Percentiles rank a stretch among this genome's conserved stretches.
phyloP scores from a whole-genome alignment of 1,284 basidiomycete genomes.

The Leccinum pachyderme region DNA sequence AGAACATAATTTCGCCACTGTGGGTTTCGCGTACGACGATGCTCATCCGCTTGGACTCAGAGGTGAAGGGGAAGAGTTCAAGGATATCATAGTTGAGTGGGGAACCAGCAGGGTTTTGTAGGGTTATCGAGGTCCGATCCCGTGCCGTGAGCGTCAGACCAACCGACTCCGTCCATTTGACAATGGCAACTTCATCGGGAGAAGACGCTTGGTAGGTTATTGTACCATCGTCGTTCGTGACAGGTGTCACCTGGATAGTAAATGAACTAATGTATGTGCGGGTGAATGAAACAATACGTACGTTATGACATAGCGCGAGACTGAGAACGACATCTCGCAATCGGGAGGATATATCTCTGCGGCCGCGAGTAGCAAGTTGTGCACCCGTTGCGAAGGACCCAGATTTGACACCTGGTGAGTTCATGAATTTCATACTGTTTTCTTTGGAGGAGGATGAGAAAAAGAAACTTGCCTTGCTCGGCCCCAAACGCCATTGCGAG shows the following conservation, averaged over 20 bases:
- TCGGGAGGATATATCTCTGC: slow-evolving; percentile 92
- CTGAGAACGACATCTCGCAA: slow-evolving; percentile 94
- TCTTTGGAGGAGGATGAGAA: neutral
- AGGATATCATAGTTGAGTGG: slow-evolving; percentile 81
- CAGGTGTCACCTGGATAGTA: slow-evolving; percentile 80
- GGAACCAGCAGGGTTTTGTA: slow-evolving; percentile 67
- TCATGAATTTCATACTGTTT: neutral
- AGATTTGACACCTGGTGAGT: slow-evolving; percentile 42
- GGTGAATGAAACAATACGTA: slow-evolving; percentile 36
- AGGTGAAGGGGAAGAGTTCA: slow-evolving; percentile 97
- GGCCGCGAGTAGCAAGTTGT: slow-evolving; percentile 77
- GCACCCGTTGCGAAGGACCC: slow-evolving; percentile 67
- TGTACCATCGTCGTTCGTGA: slow-evolving; percentile 89
- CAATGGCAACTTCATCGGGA: slow-evolving; percentile 98
- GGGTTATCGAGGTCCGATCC: slow-evolving; percentile 83
- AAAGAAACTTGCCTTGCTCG: slow-evolving; percentile 36
- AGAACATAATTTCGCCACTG: slow-evolving; percentile 80
- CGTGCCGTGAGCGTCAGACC: slow-evolving; percentile 86
- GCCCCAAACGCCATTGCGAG: slow-evolving; percentile 77
- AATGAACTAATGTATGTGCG: neutral
- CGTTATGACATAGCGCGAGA: slow-evolving; percentile 96
- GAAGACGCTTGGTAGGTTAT: slow-evolving; percentile 98
- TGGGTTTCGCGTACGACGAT: slow-evolving; percentile 85
- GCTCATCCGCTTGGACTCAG: slow-evolving; percentile 98
- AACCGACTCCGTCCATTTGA: slow-evolving; percentile 96